Evolutionary conservation across 257 asterid species (phyloP), one percentile per base, ranked within the genome.

Genomic region (Solanum corneliomulleri): DNA sequence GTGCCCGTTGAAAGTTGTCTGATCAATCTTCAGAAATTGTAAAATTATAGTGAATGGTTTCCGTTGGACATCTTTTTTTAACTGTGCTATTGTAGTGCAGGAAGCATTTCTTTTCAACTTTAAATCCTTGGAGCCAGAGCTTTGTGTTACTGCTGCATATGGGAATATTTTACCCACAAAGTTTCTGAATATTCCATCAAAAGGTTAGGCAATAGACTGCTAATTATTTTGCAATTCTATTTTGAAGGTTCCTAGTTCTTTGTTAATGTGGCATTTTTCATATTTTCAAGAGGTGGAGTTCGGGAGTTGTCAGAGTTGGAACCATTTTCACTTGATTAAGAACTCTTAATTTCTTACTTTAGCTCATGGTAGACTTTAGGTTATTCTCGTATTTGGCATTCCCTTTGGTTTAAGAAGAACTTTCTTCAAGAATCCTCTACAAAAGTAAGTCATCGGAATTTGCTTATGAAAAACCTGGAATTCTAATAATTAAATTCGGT

Each of bases 81-180:
- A 37, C 47, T 72, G 49, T 31, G 88, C 74, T 20, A 23, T 75
- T 39, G 15, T 42, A 58, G 25, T 91, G 91, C 95, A 95, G 99
- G 98, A 97, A 90, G 76, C 93, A 8, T 97, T 97, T 90, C 93
- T 97, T 75, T 86, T 86, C 66, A 86, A 89, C 83, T 92, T 97
- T 39, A 90, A 89, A 88, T 93, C 93, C 86, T 90, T 97, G 94
- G 97, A 94, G 89, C 98, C 99, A 70, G 97, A 94, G 85, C 98
- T 97, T 89, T 97, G 98, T 90, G 91, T 97, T 88, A 97, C 98
- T 87, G 98, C 98, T 85, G 99, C 99, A 42, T 97, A 97, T 83
- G 99, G 99, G 90, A 97, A 95, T 91, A 97, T 97, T 82, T 89
- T 97, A 85, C 98, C 99, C 14, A 94, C 92, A 72, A 94, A 92